phyloP scores from a whole-genome alignment of 306 rosid genomes.

The Mimosa bimucronata region DNA sequence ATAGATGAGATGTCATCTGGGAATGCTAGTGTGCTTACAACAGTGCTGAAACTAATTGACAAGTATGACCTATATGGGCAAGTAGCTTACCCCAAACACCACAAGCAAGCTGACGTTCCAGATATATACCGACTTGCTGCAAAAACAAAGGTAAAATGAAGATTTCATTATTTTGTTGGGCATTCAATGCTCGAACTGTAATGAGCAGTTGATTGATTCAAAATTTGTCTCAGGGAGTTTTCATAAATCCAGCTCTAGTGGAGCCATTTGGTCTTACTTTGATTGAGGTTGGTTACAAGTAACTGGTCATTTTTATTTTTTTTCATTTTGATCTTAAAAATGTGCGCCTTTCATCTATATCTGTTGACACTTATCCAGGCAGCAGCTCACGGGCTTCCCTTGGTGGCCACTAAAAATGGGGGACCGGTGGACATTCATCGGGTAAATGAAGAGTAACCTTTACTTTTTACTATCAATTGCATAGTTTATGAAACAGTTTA shows the following conservation, averaged over 20 bases:
- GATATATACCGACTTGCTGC: constrained; percentile 90
- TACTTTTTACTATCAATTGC: not conserved
- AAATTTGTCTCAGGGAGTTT: constrained; percentile 74
- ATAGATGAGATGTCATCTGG: constrained; percentile 86
- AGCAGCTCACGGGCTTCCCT: constrained; percentile 92
- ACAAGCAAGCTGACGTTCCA: constrained; percentile 87
- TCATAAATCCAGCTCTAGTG: constrained; percentile 92
- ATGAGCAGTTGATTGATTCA: constrained; percentile 33
- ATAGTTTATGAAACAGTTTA: not conserved
- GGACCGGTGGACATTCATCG: constrained; percentile 92
- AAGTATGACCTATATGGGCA: constrained; percentile 87
- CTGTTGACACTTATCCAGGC: constrained; percentile 60
- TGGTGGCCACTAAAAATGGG: constrained; percentile 92
- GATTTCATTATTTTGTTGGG: not conserved
- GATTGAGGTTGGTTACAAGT: constrained; percentile 70
- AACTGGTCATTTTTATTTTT: constrained; percentile 23
- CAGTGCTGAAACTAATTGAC: constrained; percentile 80
- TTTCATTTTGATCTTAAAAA: constrained; percentile 23
- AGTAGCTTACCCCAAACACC: constrained; percentile 95
- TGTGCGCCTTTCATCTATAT: constrained; percentile 12
- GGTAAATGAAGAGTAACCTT: constrained; percentile 49
- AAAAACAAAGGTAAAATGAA: constrained; percentile 70
- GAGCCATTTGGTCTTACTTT: constrained; percentile 94
- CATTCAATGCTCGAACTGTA: constrained; percentile 23
- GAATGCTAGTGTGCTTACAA: constrained; percentile 76